Evolutionary conservation across 2,329 filamentous ascomycete genomes (phyloP).

Genomic region (Dothiorella sarmentorum): DNA sequence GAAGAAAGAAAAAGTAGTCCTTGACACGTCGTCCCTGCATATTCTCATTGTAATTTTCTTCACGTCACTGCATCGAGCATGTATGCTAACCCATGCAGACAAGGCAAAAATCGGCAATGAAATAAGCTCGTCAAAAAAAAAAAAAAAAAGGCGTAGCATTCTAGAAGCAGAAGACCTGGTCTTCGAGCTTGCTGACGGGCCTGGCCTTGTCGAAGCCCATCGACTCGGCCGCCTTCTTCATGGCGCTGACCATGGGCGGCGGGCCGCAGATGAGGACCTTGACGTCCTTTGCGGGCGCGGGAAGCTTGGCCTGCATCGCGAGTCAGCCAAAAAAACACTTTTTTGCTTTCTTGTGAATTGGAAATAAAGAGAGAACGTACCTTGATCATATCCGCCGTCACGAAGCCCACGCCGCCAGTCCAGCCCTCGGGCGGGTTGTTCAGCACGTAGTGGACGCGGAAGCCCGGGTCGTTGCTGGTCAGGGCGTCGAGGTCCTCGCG

Average conservation of each 20-base stretch:
- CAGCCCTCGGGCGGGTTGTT: conserved; percentile 93
- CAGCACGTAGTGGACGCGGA: conserved; percentile 90
- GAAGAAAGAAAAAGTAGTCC: too few relatives aligned
- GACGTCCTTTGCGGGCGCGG: conserved; percentile 77
- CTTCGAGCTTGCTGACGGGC: conserved; percentile 94
- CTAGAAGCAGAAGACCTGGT: conserved; percentile 97
- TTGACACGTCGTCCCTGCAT: not conserved
- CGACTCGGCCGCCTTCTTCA: conserved; percentile 92
- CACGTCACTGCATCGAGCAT: not conserved
- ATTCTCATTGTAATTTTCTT: not conserved
- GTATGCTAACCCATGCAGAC: too few relatives aligned
- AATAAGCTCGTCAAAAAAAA: too few relatives aligned
- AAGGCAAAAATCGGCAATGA: too few relatives aligned
- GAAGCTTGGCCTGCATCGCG: conserved; percentile 72
- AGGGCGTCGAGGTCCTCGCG: conserved; percentile 86
- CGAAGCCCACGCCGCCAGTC: conserved; percentile 90
- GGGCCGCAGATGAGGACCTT: conserved; percentile 95
- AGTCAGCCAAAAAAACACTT: too few relatives aligned
- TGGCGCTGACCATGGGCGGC: conserved; percentile 91
- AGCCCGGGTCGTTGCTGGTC: conserved; percentile 70
- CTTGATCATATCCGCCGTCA: conserved; percentile 93
- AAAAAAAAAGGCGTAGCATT: too few relatives aligned
- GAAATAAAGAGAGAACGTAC: conserved; percentile 52
- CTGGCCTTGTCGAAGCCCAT: conserved; percentile 89
- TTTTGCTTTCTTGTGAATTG: too few relatives aligned